Percentiles rank a stretch among this genome's conserved stretches.
These are phyloP conservation scores for Serpula lacrymans DNA, from an alignment of 768 basidiomycete genomes.

Conservation along the genomic window DNA sequence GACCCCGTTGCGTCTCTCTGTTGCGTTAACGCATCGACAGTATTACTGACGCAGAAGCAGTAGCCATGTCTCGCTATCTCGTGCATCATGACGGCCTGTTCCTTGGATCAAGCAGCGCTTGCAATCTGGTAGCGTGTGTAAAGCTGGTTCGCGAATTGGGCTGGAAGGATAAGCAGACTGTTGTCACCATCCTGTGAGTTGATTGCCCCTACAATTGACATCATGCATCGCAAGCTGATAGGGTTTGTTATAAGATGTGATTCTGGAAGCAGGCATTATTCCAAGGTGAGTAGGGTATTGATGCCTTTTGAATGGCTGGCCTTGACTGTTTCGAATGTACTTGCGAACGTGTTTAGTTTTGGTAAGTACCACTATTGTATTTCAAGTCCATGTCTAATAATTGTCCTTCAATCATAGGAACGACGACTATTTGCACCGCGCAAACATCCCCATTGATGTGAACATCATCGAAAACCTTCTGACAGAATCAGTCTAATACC, in stretches of 20 bases:
- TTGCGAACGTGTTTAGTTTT: constrained; percentile 41
- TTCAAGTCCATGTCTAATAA: neutral
- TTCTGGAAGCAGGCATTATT: constrained; percentile 88
- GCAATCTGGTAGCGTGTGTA: constrained; percentile 91
- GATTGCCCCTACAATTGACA: neutral
- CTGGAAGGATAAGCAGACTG: constrained; percentile 62
- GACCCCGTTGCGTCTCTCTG: neutral
- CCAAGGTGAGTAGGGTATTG: constrained; percentile 58
- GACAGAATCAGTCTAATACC: too few relatives aligned
- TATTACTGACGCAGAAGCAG: constrained; percentile 90
- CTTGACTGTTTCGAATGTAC: neutral
- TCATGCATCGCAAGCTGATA: neutral
- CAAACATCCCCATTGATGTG: constrained; percentile 39
- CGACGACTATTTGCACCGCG: constrained; percentile 44
- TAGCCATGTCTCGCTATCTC: constrained; percentile 93
- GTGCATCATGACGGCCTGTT: constrained; percentile 90
- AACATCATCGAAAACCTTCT: constrained; percentile 40
- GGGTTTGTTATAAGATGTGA: constrained; percentile 58
- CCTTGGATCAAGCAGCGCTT: constrained; percentile 93
- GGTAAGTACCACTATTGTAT: constrained; percentile 31
- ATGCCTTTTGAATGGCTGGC: neutral
- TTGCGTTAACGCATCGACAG: constrained; percentile 41
- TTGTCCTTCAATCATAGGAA: constrained; percentile 36
- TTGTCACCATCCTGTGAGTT: constrained; percentile 84
- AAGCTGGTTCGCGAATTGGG: constrained; percentile 69